Percentiles rank a stretch among this genome's conserved stretches.
phyloP scores from a whole-genome alignment of 2,329 filamentous ascomycete species.

The Fusarium sp. region DNA sequence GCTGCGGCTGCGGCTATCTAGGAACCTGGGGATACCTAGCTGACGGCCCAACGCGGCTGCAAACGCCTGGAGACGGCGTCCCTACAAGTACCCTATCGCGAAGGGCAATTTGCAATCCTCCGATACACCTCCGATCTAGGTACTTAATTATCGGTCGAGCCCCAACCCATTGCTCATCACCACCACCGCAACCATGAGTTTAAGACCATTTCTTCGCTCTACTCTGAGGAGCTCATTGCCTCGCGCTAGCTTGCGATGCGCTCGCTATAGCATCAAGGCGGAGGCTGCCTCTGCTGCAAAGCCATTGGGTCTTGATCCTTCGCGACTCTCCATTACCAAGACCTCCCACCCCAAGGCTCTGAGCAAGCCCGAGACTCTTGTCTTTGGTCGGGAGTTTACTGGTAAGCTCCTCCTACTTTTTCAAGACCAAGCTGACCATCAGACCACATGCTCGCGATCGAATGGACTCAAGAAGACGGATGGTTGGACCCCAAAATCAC shows the following conservation, averaged over 20 bases:
- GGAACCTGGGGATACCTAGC: conserved; percentile 34
- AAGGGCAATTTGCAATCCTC: conserved; percentile 42
- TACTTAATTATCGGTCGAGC: conserved; percentile 25
- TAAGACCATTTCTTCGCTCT: conserved; percentile 47
- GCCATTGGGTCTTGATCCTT: conserved; percentile 79
- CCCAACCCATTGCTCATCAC: background rate
- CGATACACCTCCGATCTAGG: conserved; percentile 43
- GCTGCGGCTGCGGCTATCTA: background rate
- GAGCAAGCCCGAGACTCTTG: conserved; percentile 80
- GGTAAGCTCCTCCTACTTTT: conserved; percentile 61
- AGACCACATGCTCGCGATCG: conserved; percentile 98
- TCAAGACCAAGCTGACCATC: conserved; percentile 22
- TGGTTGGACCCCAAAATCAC: conserved; percentile 87
- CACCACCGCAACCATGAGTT: conserved; percentile 20
- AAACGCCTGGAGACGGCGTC: conserved; percentile 43
- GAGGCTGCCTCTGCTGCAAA: conserved; percentile 62
- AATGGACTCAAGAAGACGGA: conserved; percentile 88
- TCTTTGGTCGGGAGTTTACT: conserved; percentile 93
- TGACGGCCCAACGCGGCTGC: conserved; percentile 38
- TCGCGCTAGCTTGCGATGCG: conserved; percentile 52
- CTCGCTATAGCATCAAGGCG: conserved; percentile 66
- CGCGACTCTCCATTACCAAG: conserved; percentile 78
- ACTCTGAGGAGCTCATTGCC: conserved; percentile 49
- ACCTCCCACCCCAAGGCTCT: conserved; percentile 81
- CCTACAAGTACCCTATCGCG: conserved; percentile 38